Conservation (phyloP, 805 yeast species). For the Candida tibetensis region DNA sequence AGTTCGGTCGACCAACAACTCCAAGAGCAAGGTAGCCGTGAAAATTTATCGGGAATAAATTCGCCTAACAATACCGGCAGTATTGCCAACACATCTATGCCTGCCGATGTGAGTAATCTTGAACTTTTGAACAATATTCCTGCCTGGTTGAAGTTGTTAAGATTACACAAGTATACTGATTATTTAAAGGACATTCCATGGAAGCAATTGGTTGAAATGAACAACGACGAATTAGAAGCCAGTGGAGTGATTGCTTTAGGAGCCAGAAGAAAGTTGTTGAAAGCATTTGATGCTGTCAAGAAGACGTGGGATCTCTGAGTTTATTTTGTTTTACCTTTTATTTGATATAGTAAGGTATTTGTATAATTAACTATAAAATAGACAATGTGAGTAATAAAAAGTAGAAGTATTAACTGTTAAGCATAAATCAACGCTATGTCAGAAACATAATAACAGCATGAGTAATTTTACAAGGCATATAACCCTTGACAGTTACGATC, state of each 20-base stretch:
- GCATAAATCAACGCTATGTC: too few species aligned
- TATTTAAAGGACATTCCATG: slow-evolving; percentile 73
- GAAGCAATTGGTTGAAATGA: slow-evolving; percentile 70
- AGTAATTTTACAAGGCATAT: too few species aligned
- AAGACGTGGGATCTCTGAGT: slow-evolving; percentile 5
- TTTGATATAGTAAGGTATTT: slow-evolving; percentile 9
- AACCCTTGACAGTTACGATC: too few species aligned
- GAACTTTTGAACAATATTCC: slow-evolving; percentile 74
- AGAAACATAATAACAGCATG: too few species aligned
- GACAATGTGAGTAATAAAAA: neutral
- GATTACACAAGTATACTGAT: slow-evolving; percentile 93
- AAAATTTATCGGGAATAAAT: slow-evolving; percentile 13
- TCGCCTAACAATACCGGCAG: slow-evolving; percentile 2
- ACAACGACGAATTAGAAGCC: slow-evolving; percentile 65
- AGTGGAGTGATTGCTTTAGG: slow-evolving; percentile 93
- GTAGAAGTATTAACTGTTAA: neutral
- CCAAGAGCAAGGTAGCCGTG: slow-evolving; percentile 4
- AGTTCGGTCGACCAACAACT: slow-evolving; percentile 1
- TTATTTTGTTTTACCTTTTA: slow-evolving; percentile 3
- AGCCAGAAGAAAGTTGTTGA: slow-evolving; percentile 88
- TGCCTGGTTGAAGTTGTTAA: slow-evolving; percentile 83
- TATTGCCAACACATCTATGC: slow-evolving; percentile 32
- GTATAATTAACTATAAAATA: slow-evolving; percentile 1
- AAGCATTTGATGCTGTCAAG: slow-evolving; percentile 84
- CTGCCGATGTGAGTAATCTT: slow-evolving; percentile 37